phyloP scores from a whole-genome alignment of 2,329 filamentous ascomycete species.

The Scytalidium sp. region DNA sequence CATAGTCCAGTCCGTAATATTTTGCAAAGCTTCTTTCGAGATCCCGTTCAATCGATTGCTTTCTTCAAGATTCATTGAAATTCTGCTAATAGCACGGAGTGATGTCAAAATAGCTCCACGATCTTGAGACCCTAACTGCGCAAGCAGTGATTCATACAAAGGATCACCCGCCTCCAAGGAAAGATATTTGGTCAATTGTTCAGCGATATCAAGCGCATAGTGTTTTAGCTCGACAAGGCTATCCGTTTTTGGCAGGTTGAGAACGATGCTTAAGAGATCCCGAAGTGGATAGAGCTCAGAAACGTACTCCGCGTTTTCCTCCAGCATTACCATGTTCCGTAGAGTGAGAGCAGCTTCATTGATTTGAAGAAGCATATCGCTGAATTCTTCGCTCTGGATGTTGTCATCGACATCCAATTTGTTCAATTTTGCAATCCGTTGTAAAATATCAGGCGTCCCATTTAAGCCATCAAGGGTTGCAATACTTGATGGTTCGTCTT shows the following conservation, averaged over 20 bases:
- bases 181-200: conserved; percentile 84
- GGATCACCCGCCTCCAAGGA: conserved; percentile 69
- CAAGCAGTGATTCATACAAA: conserved; percentile 72
- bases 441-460: conserved; percentile 69
- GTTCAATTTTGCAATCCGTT: conserved; percentile 64
- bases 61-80: conserved; percentile 81
- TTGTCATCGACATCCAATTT: conserved; percentile 61
- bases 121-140: conserved; percentile 65
- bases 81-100: conserved; percentile 77
- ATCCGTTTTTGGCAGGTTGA: conserved; percentile 73
- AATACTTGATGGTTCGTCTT: conserved; percentile 47
- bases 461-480: conserved; percentile 62
- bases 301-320: conserved; percentile 82
- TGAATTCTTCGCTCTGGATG: conserved; percentile 68
- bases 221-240: conserved; percentile 82
- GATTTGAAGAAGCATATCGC: conserved; percentile 69
- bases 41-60: conserved; percentile 75
- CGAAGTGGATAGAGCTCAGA: conserved; percentile 71
- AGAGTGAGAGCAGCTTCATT: conserved; percentile 86
- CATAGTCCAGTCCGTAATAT: conserved; percentile 70
- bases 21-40: conserved; percentile 61
- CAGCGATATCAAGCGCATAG: conserved; percentile 85
- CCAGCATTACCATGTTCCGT: conserved; percentile 92
- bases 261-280: conserved; percentile 78
- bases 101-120: conserved; percentile 79